These are phyloP conservation scores for Ophidiomyces ophidiicola DNA, from an alignment of 2,329 filamentous ascomycete species.

Conservation along the genomic window DNA sequence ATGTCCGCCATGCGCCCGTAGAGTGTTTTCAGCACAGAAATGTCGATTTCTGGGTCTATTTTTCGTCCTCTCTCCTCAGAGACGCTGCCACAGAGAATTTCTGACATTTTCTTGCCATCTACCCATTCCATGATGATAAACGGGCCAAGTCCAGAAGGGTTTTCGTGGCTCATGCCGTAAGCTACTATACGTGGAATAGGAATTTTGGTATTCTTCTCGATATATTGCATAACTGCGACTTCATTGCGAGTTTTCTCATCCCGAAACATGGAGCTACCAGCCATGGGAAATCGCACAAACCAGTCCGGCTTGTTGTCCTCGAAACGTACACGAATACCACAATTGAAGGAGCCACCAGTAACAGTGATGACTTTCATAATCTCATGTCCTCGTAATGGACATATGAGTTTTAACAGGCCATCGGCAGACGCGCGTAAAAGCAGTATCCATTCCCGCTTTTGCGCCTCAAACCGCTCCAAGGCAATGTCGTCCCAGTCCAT, in stretches of 20 bases:
- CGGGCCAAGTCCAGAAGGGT: constrained; percentile 19
- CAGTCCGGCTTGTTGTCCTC: background rate
- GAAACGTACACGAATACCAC: no score
- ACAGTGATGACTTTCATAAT: no score
- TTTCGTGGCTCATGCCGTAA: constrained; percentile 17
- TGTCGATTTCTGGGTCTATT: constrained; percentile 26
- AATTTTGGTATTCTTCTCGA: constrained; percentile 16
- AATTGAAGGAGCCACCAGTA: no score
- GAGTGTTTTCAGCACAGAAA: constrained; percentile 24
- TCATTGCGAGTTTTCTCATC: constrained; percentile 20
- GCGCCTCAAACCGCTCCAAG: no score
- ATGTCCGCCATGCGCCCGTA: constrained; percentile 34
- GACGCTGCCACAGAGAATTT: no score
- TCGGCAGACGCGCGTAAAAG: no score
- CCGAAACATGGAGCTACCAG: constrained; percentile 17
- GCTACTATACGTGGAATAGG: constrained; percentile 15
- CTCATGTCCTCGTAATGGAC: no score
- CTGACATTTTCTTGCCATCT: constrained; percentile 21
- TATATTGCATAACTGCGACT: constrained; percentile 15
- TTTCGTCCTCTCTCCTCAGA: constrained; percentile 20
- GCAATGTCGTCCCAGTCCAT: no score
- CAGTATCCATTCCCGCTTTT: no score
- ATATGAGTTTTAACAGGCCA: no score
- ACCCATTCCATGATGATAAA: constrained; percentile 28
- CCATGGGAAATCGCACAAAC: constrained; percentile 18